Evolutionary conservation across 108 stramenopile genomes (phyloP), one percentile per base, ranked within the genome.

Genomic region (Tribonema minus): DNA sequence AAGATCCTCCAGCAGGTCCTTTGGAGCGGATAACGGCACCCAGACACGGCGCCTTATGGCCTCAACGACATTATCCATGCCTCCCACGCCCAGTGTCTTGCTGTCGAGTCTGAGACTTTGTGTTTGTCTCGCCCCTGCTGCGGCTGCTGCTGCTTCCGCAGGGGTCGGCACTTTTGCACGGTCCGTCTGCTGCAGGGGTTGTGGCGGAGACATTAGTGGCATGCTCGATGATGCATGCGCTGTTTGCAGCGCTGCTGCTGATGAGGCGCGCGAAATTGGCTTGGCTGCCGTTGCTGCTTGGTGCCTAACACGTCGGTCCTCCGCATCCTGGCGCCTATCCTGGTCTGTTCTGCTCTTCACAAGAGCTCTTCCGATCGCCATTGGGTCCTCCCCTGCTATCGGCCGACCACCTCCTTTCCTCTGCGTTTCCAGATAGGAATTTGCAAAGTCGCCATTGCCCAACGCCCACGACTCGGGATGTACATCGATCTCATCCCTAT

Each of bases 1-100:
- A 86, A 99, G 89, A 74, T 96, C 91, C 68, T 93, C 88, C 37
- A 96, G 76, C 7, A 94, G 68, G n/a, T 39, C 37, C 1, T 20
- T 35, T 33, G 76, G 76, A 25, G 76, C 76, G 29, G 76, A 66
- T 41, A 78, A 38, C 3, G 76, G 76, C 3, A 78, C 61, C 27
- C 76, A 78, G 26, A 78, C 68, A 15, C 76, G 46, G 23, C 76
- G 64, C n/a, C 76, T 39, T 15, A 77, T 77, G 59, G 66, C 76
- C 58, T 77, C 76, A 36, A 77, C 9, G n/a, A 67, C 76, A 30
- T 77, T 36, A 3, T 77, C 76, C 1, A 77, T 46, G 23, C 76
- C 76, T 20, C 76, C 76, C 25, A 77, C 76, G 31, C 76, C 67
- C 3, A 77, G 76, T 0, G 37, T 77, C 38, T 77, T 20, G 46